These are phyloP conservation scores for Flammula alnicola DNA, from an alignment of 1,284 basidiomycete genomes.

Conservation along the genomic window DNA sequence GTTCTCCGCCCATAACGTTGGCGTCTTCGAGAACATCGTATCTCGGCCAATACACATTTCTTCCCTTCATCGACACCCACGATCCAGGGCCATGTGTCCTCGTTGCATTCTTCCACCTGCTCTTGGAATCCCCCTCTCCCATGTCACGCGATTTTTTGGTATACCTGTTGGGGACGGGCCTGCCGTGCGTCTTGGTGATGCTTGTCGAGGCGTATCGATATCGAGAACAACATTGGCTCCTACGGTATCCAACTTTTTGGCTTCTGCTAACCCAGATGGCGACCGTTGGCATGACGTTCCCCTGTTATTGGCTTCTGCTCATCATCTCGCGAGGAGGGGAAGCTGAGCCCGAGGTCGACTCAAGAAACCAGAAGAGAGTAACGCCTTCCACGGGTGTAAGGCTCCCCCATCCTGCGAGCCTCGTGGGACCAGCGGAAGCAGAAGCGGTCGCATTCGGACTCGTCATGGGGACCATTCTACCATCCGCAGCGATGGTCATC, in stretches of 20 bases:
- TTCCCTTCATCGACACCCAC: constrained; percentile 3
- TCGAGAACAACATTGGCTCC: constrained; percentile 2
- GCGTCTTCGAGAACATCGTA: background rate
- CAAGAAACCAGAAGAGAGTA: no score
- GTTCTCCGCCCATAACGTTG: background rate
- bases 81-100: constrained; percentile 3
- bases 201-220: constrained; percentile 10
- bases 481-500: constrained; percentile 22
- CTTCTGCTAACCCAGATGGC: constrained; percentile 5
- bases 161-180: constrained; percentile 13
- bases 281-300: constrained; percentile 8
- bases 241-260: constrained; percentile 11
- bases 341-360: background rate
- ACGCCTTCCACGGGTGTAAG: no score
- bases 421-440: no score
- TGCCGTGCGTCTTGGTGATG: constrained; percentile 7
- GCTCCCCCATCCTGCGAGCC: no score
- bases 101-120: constrained; percentile 9
- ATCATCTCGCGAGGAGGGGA: background rate
- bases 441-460: no score
- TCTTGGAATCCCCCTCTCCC: constrained; percentile 5
- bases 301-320: constrained; percentile 7
- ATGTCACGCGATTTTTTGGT: constrained; percentile 1
- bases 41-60: background rate
- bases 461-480: no score